Conservation (phyloP, 2,329 filamentous ascomycete genomes). For the Aspergillus fumigatiaffinis region DNA sequence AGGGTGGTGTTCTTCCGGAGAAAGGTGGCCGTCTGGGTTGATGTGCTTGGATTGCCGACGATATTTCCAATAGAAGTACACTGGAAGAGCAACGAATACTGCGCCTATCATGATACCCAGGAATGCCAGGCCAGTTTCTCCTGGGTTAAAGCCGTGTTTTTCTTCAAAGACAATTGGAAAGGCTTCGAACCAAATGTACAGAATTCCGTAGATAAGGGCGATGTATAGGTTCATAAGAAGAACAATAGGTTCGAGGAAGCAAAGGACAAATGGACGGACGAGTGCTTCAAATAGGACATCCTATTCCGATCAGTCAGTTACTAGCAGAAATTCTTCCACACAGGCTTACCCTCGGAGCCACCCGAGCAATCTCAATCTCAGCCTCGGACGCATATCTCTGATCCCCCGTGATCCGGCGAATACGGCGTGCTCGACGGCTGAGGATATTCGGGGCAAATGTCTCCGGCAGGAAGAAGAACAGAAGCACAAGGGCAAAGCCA, state of each 20-base stretch:
- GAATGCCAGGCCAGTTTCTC: slow-evolving; percentile 27
- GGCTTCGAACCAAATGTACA: slow-evolving; percentile 47
- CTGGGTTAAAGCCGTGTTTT: slow-evolving; percentile 24
- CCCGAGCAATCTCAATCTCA: slow-evolving; percentile 29
- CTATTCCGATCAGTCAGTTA: slow-evolving; percentile 3
- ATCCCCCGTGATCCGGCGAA: slow-evolving; percentile 38
- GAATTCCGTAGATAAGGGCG: slow-evolving; percentile 22
- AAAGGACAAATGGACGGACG: slow-evolving; percentile 37
- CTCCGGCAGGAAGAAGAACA: slow-evolving; percentile 30
- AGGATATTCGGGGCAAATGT: slow-evolving; percentile 25
- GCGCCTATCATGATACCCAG: slow-evolving; percentile 26
- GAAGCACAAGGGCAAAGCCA: slow-evolving; percentile 51
- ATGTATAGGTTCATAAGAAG: slow-evolving; percentile 21
- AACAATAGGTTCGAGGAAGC: slow-evolving; percentile 21
- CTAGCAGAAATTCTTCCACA: no score
- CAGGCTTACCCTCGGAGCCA: slow-evolving; percentile 24
- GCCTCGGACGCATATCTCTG: slow-evolving; percentile 39
- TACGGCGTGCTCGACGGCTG: slow-evolving; percentile 11
- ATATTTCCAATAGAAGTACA: background rate
- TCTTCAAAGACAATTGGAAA: slow-evolving; percentile 23
- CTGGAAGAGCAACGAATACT: slow-evolving; percentile 21
- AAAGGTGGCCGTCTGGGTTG: slow-evolving; percentile 18
- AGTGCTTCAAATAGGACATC: slow-evolving; percentile 41
- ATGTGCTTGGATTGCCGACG: background rate
- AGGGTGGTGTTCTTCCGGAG: slow-evolving; percentile 27